Evolutionary conservation across 805 yeast species (phyloP).

Genomic region (Zygotorulaspora sp.): DNA sequence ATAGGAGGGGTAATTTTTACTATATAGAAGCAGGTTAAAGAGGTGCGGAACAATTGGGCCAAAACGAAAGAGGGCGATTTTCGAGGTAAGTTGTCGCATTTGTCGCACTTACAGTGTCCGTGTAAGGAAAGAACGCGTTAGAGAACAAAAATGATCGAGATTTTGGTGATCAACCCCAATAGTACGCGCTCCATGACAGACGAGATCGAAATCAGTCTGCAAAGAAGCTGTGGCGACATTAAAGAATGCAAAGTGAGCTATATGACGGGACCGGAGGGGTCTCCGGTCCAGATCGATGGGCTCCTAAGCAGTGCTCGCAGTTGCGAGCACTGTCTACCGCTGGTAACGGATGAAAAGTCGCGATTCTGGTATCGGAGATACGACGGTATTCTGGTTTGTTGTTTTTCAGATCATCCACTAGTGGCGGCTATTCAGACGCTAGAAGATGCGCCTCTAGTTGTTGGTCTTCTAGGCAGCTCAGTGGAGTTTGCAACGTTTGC

Average conservation of each 20-base stretch:
- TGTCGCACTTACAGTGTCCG: too few species aligned
- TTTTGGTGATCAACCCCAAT: slow-evolving; percentile 27
- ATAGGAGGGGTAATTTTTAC: too few species aligned
- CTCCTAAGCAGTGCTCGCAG: slow-evolving; percentile 17
- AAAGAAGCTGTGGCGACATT: slow-evolving; percentile 5
- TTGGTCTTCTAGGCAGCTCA: slow-evolving; percentile 21
- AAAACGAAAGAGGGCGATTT: too few species aligned
- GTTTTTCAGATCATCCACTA: slow-evolving; percentile 30
- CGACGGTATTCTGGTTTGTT: slow-evolving; percentile 25
- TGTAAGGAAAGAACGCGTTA: too few species aligned
- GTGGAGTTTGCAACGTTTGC: slow-evolving; percentile 16
- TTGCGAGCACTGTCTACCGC: slow-evolving; percentile 20
- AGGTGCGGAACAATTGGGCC: too few species aligned
- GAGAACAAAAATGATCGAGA: too few species aligned
- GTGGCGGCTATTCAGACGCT: slow-evolving; percentile 12
- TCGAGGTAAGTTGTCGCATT: too few species aligned
- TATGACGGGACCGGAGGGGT: slow-evolving; percentile 22
- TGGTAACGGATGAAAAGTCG: slow-evolving; percentile 13
- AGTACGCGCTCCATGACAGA: slow-evolving; percentile 25
- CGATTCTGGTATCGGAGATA: slow-evolving; percentile 15
- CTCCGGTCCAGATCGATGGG: slow-evolving; percentile 26
- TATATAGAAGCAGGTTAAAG: too few species aligned
- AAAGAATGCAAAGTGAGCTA: slow-evolving; percentile 4
- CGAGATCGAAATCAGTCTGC: slow-evolving; percentile 15
- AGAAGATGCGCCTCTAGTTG: slow-evolving; percentile 12